These are phyloP conservation scores for Fusarium transvaalense DNA, from an alignment of 2,329 filamentous ascomycete species.

Conservation along the genomic window DNA sequence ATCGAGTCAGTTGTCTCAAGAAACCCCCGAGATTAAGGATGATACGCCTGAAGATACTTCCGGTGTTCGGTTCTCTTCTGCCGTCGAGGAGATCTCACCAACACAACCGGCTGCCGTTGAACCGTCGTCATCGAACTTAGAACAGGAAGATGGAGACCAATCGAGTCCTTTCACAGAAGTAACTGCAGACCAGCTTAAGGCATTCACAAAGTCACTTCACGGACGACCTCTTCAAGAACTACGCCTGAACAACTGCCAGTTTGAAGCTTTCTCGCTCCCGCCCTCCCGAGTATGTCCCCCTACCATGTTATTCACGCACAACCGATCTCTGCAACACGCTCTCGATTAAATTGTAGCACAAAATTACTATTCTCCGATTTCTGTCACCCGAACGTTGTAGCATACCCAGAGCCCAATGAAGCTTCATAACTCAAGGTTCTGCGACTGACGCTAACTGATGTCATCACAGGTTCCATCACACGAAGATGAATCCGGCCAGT, in stretches of 20 bases:
- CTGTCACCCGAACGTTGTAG: neutral
- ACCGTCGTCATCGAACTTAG: slow-evolving; percentile 42
- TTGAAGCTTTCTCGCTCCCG: slow-evolving; percentile 91
- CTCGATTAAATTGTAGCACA: neutral
- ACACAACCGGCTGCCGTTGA: slow-evolving; percentile 57
- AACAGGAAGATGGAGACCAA: slow-evolving; percentile 34
- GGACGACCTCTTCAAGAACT: slow-evolving; percentile 82
- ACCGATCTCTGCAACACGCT: slow-evolving; percentile 1
- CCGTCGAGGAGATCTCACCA: slow-evolving; percentile 74
- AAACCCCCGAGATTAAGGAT: slow-evolving; percentile 19
- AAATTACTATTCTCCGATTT: neutral
- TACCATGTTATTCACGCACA: slow-evolving; percentile 17
- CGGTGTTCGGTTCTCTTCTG: slow-evolving; percentile 78
- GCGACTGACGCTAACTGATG: slow-evolving; percentile 48
- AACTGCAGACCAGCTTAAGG: slow-evolving; percentile 74
- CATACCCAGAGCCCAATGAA: slow-evolving; percentile 3
- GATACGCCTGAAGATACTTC: slow-evolving; percentile 49
- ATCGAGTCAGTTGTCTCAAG: slow-evolving; percentile 16
- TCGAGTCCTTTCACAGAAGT: slow-evolving; percentile 56
- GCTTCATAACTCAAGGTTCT: slow-evolving; percentile 27
- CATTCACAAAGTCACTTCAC: slow-evolving; percentile 79
- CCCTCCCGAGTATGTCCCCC: slow-evolving; percentile 77
- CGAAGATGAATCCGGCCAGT: slow-evolving; percentile 69
- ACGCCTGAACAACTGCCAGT: slow-evolving; percentile 87
- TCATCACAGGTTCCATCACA: slow-evolving; percentile 67